Percentiles rank a stretch among this genome's conserved stretches.
phyloP scores from a whole-genome alignment of 305 asterid species.

The Fraxinus velutina region DNA sequence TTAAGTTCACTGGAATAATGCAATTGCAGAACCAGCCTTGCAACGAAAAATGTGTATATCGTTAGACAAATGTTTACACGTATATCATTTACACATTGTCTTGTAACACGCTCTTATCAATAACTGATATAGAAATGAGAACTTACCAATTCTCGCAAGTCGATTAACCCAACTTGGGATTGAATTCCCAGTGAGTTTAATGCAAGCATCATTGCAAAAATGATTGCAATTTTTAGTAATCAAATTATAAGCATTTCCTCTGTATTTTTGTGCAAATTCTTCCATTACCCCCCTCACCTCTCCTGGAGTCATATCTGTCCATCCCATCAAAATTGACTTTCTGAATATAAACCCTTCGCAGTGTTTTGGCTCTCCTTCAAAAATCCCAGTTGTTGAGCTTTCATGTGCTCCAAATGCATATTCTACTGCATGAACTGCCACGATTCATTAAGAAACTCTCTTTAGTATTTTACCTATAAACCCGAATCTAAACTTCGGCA shows the following conservation, averaged over 20 bases:
- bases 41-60: background rate
- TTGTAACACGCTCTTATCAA: background rate
- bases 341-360: constrained; percentile 68
- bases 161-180: constrained; percentile 83
- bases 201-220: constrained; percentile 76
- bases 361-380: constrained; percentile 63
- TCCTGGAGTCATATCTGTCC: constrained; percentile 47
- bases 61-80: background rate
- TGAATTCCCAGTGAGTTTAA: constrained; percentile 48
- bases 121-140: background rate
- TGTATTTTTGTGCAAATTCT: constrained; percentile 48
- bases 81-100: background rate
- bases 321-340: constrained; percentile 61
- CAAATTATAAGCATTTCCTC: constrained; percentile 61
- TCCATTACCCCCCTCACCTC: constrained; percentile 56
- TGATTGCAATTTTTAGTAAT: constrained; percentile 71
- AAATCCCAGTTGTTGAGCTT: constrained; percentile 60
- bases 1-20: constrained; percentile 50
- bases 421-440: constrained; percentile 68
- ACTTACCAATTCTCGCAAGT: constrained; percentile 65
- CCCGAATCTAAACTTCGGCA: background rate
- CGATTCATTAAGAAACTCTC: background rate
- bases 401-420: constrained; percentile 82
- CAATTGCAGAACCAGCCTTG: constrained; percentile 57
- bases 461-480: background rate